phyloP scores from a whole-genome alignment of 2,329 filamentous ascomycete species.

The Zasmidium cellare region DNA sequence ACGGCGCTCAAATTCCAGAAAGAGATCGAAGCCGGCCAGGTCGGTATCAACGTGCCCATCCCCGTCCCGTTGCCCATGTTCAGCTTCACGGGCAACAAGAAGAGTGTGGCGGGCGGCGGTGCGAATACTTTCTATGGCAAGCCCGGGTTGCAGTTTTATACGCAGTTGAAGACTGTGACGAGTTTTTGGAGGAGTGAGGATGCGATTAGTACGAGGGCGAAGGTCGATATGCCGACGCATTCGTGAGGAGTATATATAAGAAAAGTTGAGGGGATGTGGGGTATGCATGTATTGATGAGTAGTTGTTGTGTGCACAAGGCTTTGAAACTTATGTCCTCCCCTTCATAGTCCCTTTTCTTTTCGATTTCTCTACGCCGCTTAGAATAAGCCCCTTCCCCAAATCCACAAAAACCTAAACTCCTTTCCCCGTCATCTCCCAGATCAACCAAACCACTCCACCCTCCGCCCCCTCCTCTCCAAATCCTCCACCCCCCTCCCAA shows the following conservation, averaged over 20 bases:
- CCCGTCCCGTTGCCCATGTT: slow-evolving; percentile 53
- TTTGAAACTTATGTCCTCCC: too few species aligned
- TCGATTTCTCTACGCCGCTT: too few species aligned
- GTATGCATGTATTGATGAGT: too few species aligned
- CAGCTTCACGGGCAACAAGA: slow-evolving; percentile 67
- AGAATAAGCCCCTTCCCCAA: too few species aligned
- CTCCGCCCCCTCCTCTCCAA: neutral
- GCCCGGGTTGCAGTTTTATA: slow-evolving; percentile 91
- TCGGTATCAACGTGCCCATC: slow-evolving; percentile 83
- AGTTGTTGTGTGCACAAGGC: too few species aligned
- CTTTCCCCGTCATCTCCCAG: too few species aligned
- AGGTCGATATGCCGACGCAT: slow-evolving; percentile 83
- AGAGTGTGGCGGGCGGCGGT: slow-evolving; percentile 86
- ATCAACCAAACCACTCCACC: neutral
- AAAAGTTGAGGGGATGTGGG: too few species aligned
- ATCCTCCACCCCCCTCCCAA: neutral
- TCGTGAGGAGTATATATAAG: slow-evolving; percentile 21
- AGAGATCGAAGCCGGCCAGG: slow-evolving; percentile 80
- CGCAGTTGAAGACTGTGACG: slow-evolving; percentile 96
- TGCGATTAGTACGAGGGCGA: slow-evolving; percentile 79
- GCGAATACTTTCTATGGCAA: slow-evolving; percentile 94
- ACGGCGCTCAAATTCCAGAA: slow-evolving; percentile 77
- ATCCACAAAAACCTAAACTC: too few species aligned
- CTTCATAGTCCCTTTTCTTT: too few species aligned
- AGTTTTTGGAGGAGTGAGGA: slow-evolving; percentile 85